Conservation (phyloP, 23 red algal species). For the Pyropia yezoensis region DNA sequence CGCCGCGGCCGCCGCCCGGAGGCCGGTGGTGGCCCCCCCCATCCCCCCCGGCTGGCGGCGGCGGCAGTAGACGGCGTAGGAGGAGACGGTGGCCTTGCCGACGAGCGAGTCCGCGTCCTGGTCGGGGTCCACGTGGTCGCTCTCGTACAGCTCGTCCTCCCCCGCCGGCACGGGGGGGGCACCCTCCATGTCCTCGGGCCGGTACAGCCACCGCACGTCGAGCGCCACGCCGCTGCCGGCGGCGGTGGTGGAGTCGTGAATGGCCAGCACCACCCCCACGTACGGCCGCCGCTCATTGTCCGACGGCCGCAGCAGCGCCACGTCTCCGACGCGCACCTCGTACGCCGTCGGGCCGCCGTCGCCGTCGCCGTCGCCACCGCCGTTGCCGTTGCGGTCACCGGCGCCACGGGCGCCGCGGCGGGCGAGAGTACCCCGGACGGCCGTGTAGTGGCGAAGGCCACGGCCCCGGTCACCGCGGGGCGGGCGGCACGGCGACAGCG, state of each 20-base stretch:
- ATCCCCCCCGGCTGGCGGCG: background rate
- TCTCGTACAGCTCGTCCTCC: constrained; percentile 64
- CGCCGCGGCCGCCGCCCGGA: background rate
- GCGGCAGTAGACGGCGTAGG: constrained; percentile 2
- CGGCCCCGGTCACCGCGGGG: too few relatives aligned
- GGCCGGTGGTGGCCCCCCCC: constrained; percentile 10
- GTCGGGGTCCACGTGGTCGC: constrained; percentile 46
- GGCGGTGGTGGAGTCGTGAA: constrained; percentile 1
- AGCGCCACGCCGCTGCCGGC: background rate
- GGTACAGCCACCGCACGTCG: constrained; percentile 62
- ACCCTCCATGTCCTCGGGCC: constrained; percentile 36
- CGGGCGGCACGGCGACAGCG: too few relatives aligned
- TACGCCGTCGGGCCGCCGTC: constrained; percentile 8
- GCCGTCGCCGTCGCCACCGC: too few relatives aligned
- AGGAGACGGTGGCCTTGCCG: constrained; percentile 36
- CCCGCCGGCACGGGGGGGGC: constrained; percentile 14
- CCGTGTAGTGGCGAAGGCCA: too few relatives aligned
- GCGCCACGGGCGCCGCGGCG: too few relatives aligned
- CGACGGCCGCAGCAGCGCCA: constrained; percentile 26
- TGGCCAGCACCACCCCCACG: constrained; percentile 19
- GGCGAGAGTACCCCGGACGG: too few relatives aligned
- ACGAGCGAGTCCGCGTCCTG: constrained; percentile 47
- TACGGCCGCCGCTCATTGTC: constrained; percentile 30
- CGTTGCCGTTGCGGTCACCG: too few relatives aligned
- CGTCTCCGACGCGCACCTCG: constrained; percentile 18